Evolutionary conservation across 163 green algal species (phyloP).

Genomic region (Volvox carteri): DNA sequence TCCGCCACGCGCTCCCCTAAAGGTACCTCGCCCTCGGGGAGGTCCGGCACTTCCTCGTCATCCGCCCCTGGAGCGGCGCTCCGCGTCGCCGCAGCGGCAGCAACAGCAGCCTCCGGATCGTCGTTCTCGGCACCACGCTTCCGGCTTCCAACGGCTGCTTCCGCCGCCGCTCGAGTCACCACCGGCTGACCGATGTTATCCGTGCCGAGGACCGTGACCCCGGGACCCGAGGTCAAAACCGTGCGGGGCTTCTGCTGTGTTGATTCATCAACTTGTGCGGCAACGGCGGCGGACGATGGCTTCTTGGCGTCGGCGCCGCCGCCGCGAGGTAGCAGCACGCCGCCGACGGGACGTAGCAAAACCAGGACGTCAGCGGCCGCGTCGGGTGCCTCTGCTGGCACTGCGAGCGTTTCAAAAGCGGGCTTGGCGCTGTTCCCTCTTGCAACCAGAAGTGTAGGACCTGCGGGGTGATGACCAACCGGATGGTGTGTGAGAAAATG

Average conservation of each 20-base stretch:
- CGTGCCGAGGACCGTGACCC: conserved; percentile 66
- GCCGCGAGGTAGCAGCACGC: conserved; percentile 38
- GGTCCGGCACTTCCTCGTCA: conserved; percentile 58
- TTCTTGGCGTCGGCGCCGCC: not conserved
- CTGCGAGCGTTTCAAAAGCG: conserved; percentile 65
- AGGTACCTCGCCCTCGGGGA: conserved; percentile 62
- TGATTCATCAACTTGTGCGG: not conserved
- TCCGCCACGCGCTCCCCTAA: conserved; percentile 74
- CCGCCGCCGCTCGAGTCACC: conserved; percentile 6
- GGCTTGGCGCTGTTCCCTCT: conserved; percentile 63
- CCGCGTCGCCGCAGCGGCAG: not conserved
- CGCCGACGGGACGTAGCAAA: conserved; percentile 32
- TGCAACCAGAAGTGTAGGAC: conserved; percentile 64
- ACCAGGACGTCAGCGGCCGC: conserved; percentile 11
- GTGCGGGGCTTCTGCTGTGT: not conserved
- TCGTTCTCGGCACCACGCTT: conserved; percentile 36
- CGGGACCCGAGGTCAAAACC: not conserved
- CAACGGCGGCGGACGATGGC: not conserved
- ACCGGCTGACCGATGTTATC: conserved; percentile 69
- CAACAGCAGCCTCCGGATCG: not conserved
- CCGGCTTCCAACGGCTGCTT: conserved; percentile 12
- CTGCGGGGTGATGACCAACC: too few species aligned
- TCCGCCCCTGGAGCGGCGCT: not conserved
- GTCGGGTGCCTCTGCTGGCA: conserved; percentile 33
- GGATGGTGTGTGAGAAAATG: too few species aligned